Evolutionary conservation across 1,139 yeast species (phyloP).

Genomic region (Debaryomyces subglobosus): DNA sequence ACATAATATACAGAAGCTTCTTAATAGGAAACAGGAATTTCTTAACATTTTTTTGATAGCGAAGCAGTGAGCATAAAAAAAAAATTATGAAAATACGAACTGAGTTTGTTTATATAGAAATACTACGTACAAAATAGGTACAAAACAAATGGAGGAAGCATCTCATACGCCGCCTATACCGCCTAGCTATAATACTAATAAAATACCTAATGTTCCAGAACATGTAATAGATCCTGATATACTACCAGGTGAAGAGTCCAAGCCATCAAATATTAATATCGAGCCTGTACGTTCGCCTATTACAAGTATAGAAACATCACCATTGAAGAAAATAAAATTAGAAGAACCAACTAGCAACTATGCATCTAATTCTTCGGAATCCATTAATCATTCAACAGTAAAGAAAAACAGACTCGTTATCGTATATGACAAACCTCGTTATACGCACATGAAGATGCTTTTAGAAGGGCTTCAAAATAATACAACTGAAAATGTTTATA

Average conservation of each 20-base stretch:
- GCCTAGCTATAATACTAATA: slow-evolving; percentile 6
- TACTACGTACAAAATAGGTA: neutral
- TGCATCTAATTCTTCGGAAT: neutral
- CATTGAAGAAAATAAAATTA: slow-evolving; percentile 9
- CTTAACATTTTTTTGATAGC: neutral
- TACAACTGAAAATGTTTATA: slow-evolving; percentile 23
- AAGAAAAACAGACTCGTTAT: slow-evolving; percentile 31
- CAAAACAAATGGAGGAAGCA: neutral
- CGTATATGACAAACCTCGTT: slow-evolving; percentile 35
- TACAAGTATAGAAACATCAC: slow-evolving; percentile 6
- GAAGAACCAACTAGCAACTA: neutral
- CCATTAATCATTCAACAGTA: neutral
- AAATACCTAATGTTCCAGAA: neutral
- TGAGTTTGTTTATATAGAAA: neutral
- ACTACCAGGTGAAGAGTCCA: neutral
- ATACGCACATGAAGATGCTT: slow-evolving; percentile 31
- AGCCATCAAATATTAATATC: neutral
- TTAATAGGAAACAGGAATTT: neutral
- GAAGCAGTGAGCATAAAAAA: neutral
- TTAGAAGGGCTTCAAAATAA: slow-evolving; percentile 28
- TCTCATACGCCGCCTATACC: neutral
- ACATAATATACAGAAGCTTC: neutral
- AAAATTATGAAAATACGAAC: slow-evolving; percentile 1
- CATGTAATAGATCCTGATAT: neutral
- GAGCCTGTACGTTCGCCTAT: neutral